A percentile compares a stretch with the other conserved stretches of the same genome.
Evolutionary conservation across 208 protist species (phyloP).

Genomic region (Jaenimonas drosophilae): DNA sequence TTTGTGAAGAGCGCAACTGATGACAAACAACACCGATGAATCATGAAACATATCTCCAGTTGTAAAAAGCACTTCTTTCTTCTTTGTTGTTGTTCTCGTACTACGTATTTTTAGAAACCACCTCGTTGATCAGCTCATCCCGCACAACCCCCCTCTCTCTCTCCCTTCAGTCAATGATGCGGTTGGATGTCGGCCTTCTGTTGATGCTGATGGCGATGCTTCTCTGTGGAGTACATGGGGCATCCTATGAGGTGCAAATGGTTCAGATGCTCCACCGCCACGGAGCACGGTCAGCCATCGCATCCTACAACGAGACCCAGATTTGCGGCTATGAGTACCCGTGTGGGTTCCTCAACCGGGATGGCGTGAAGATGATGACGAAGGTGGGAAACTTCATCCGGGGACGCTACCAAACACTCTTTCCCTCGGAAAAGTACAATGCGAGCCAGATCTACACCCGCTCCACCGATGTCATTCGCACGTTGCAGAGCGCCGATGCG

Average conservation of each 20-base stretch:
- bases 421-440: slow-evolving; percentile 21
- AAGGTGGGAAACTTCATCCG: slow-evolving; percentile 29
- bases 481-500: slow-evolving; percentile 24
- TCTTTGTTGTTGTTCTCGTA: no score
- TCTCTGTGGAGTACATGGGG: no score
- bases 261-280: slow-evolving; percentile 39
- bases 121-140: no score
- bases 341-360: slow-evolving; percentile 25
- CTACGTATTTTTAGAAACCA: no score
- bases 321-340: slow-evolving; percentile 20
- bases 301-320: slow-evolving; percentile 21
- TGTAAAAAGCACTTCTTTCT: no score
- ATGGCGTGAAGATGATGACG: slow-evolving; percentile 21
- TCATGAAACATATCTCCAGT: no score
- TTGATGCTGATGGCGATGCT: no score
- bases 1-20: no score
- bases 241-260: neutral
- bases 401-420: slow-evolving; percentile 14
- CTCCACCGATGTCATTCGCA: slow-evolving; percentile 32
- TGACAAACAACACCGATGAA: no score
- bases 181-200: no score
- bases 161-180: no score
- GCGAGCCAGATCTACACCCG: slow-evolving; percentile 16
- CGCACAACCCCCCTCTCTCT: no score
- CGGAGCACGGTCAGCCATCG: slow-evolving; percentile 20